phyloP scores from a whole-genome alignment of 2,329 filamentous ascomycete genomes.

The Dactylella cylindrospora region DNA sequence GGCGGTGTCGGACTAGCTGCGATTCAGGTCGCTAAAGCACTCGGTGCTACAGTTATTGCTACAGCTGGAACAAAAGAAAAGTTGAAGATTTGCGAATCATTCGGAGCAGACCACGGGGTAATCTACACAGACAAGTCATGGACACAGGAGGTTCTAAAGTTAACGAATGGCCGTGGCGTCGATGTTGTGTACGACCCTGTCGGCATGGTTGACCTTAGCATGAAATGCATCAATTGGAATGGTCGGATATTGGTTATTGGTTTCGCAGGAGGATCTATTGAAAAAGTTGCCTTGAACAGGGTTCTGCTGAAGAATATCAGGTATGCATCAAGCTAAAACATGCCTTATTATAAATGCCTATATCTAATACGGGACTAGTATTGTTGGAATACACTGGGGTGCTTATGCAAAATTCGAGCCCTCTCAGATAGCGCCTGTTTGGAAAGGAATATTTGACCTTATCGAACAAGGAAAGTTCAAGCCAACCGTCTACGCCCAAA shows the following conservation, averaged over 20 bases:
- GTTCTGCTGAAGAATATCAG: slow-evolving; percentile 63
- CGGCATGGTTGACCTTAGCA: slow-evolving; percentile 79
- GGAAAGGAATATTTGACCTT: slow-evolving; percentile 77
- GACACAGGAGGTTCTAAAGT: slow-evolving; percentile 69
- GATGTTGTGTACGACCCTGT: slow-evolving; percentile 97
- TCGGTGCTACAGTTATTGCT: slow-evolving; percentile 87
- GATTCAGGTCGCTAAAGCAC: slow-evolving; percentile 90
- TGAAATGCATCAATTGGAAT: slow-evolving; percentile 94
- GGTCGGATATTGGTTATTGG: slow-evolving; percentile 83
- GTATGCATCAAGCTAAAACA: slow-evolving; percentile 1
- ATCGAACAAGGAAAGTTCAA: slow-evolving; percentile 76
- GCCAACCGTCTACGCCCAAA: slow-evolving; percentile 80
- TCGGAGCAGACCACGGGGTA: slow-evolving; percentile 80
- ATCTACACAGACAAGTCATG: slow-evolving; percentile 70
- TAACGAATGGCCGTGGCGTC: slow-evolving; percentile 74
- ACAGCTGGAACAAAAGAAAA: slow-evolving; percentile 82
- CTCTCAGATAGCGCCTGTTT: slow-evolving; percentile 70
- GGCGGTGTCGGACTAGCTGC: slow-evolving; percentile 89
- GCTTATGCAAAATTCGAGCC: slow-evolving; percentile 74
- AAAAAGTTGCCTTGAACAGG: slow-evolving; percentile 90
- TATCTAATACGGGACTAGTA: slow-evolving; percentile 78
- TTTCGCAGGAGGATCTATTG: slow-evolving; percentile 81
- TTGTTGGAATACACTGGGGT: slow-evolving; percentile 92
- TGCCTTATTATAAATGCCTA: not conserved
- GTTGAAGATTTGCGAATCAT: slow-evolving; percentile 72